A percentile compares a stretch with the other conserved stretches of the same genome.
Evolutionary conservation across 345 rosid genomes (phyloP).

Genomic region (Rhizophora apiculata): DNA sequence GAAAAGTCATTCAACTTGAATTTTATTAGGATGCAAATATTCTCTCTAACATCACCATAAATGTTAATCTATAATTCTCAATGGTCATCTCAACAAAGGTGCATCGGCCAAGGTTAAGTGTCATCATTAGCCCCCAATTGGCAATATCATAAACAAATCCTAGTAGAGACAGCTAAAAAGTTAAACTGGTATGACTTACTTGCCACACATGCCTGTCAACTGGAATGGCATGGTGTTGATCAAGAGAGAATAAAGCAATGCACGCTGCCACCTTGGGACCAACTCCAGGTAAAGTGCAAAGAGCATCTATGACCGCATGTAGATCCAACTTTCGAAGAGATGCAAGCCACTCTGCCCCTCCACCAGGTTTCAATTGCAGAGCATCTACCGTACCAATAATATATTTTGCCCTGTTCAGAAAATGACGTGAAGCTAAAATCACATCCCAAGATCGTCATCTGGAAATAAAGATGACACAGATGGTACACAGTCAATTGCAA

Average conservation of each 20-base stretch:
- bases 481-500: neutral
- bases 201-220: constrained; percentile 97
- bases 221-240: constrained; percentile 89
- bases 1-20: no score
- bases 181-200: constrained; percentile 39
- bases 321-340: constrained; percentile 73
- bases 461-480: neutral
- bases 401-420: constrained; percentile 72
- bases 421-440: constrained; percentile 17
- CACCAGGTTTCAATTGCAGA: constrained; percentile 67
- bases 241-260: constrained; percentile 87
- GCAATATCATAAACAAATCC: neutral
- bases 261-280: constrained; percentile 97
- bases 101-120: neutral
- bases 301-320: constrained; percentile 53
- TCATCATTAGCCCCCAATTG: neutral
- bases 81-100: neutral
- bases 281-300: constrained; percentile 84
- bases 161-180: neutral
- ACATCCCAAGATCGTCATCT: constrained; percentile 6
- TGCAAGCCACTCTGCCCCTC: constrained; percentile 77
- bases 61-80: neutral
- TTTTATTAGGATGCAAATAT: no score
- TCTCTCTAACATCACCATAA: no score
- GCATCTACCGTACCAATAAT: constrained; percentile 61